Base-by-base conservation (phyloP, 2,329 filamentous ascomycete genomes). In the Chaetomium globosum region DNA sequence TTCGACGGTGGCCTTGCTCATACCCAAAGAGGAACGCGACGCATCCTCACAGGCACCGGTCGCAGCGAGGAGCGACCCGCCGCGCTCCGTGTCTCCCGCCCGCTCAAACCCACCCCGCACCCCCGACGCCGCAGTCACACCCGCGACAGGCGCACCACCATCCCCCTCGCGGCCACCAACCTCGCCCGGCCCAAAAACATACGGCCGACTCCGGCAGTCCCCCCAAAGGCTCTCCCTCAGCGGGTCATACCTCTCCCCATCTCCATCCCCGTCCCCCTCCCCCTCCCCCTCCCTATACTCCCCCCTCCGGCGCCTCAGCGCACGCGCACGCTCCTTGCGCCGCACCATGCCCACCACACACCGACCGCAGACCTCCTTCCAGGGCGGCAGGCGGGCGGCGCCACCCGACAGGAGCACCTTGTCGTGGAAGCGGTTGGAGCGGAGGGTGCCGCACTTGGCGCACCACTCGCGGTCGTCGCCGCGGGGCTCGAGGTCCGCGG, bases 391-490 rank as follows among this genome's bases (percentile, higher is more conserved):
- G 26, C 26, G 26, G 2, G 26, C 26, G 26, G 26, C 4, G 9
- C 49, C 3, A 19, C 60, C 61, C 3, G 49, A 61, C 21, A 28
- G n/a, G 9, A 64, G 51, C 26, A 36, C 33, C 33, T 54, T 31
- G 19, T 43, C 39, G 49, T 67, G 65, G 57, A 62, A 64, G 31
- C 52, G n/a, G 28, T 60, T 60, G 10, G 67, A 68, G 30, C 67
- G 65, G 13, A 67, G 33, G 1, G 31, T 58, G 53, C 67, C 67
- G 60, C 67, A 68, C 51, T 26, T 39, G 30, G 39, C 4, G 52
- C 67, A 68, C 67, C 67, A 68, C 48, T 67, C 60, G 2, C 49
- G 53, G 8, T 59, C 46, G 31, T 63, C 58, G 31, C 65, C 33
- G 12, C 63, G 49, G 23, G 49, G 52, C 13, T 60, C 46, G 7